Evolutionary conservation across 495 filamentous ascomycete genomes (phyloP).

Genomic region (Immersiella caudata): DNA sequence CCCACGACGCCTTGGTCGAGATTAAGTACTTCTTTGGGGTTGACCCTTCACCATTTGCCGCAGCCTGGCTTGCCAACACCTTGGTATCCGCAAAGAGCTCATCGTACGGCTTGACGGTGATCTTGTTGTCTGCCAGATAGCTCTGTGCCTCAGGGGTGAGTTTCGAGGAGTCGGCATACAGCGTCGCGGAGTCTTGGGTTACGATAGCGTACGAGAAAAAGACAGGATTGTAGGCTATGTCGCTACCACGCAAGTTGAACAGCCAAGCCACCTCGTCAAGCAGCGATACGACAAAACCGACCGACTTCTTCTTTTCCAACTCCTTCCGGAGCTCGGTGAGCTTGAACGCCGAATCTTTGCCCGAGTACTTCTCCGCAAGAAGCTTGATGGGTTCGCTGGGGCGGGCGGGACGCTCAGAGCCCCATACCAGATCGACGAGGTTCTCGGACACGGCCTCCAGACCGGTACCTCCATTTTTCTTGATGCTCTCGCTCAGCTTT

Average conservation of each 20-base stretch:
- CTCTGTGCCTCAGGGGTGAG: conserved; percentile 66
- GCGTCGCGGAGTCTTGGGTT: conserved; percentile 75
- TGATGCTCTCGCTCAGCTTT: conserved; percentile 83
- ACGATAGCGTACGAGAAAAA: conserved; percentile 97
- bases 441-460: conserved; percentile 76
- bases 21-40: conserved; percentile 75
- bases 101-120: conserved; percentile 81
- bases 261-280: conserved; percentile 98
- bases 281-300: conserved; percentile 90
- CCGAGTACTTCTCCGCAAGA: conserved; percentile 71
- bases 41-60: conserved; percentile 36
- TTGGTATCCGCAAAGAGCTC: conserved; percentile 78
- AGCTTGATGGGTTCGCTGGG: conserved; percentile 77
- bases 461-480: conserved; percentile 80
- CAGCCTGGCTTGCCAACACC: conserved; percentile 53
- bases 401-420: conserved; percentile 66
- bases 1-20: conserved; percentile 93
- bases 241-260: conserved; percentile 92
- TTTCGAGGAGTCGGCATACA: conserved; percentile 85
- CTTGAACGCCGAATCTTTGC: conserved; percentile 83
- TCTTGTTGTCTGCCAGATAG: conserved; percentile 69
- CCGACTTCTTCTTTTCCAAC: conserved; percentile 85
- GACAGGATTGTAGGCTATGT: conserved; percentile 98
- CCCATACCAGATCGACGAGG: conserved; percentile 89
- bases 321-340: conserved; percentile 86